Conservation (phyloP, 176 grass and related monocot genomes). For the Oryza officinalis region DNA sequence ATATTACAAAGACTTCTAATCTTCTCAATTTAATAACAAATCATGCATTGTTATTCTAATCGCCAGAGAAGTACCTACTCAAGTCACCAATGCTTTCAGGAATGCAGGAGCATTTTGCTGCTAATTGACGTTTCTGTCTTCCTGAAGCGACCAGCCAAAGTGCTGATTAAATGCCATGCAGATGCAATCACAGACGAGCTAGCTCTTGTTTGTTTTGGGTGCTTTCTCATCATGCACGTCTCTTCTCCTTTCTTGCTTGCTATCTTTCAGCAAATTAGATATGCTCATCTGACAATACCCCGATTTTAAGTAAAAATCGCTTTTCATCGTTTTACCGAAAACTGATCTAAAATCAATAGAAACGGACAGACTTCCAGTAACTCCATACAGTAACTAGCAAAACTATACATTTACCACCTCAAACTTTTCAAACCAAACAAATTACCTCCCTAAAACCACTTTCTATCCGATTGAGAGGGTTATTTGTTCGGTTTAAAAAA, state of each 20-base stretch:
- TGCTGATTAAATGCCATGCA: background rate
- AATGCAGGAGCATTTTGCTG: background rate
- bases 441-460: too few relatives aligned
- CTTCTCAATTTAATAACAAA: background rate
- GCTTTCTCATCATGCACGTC: background rate
- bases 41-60: background rate
- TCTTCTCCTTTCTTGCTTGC: background rate
- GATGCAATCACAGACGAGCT: background rate
- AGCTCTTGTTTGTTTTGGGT: background rate
- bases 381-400: too few relatives aligned
- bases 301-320: too few relatives aligned
- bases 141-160: background rate
- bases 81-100: background rate
- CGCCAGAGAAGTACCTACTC: too few relatives aligned
- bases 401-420: too few relatives aligned
- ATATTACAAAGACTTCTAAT: background rate
- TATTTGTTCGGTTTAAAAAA: too few relatives aligned
- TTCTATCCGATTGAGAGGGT: too few relatives aligned
- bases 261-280: background rate
- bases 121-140: background rate
- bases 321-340: too few relatives aligned
- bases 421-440: too few relatives aligned
- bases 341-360: too few relatives aligned
- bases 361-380: too few relatives aligned
- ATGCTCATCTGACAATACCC: background rate